A percentile compares a stretch with the other conserved stretches of the same genome.
Evolutionary conservation across 2,329 filamentous ascomycete species (phyloP).

Genomic region (Grosmannia serpens): DNA sequence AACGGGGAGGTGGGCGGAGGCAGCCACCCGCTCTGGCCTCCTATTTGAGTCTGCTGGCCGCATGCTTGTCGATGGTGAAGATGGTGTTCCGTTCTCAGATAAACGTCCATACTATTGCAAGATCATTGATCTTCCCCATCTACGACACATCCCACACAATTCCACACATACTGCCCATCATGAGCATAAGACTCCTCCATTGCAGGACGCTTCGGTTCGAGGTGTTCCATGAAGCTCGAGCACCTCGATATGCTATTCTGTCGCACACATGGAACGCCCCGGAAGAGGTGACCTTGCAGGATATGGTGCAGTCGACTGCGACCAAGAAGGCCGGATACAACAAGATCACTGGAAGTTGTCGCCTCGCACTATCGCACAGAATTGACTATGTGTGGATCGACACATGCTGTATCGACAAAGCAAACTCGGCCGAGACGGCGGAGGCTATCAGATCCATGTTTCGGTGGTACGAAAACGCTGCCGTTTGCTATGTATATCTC

Average conservation of each 20-base stretch:
- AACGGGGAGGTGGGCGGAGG: too few species aligned
- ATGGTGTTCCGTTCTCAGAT: too few species aligned
- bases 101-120: not conserved
- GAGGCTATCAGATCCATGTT: constrained; percentile 8
- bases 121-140: not conserved
- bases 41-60: not conserved
- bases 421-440: constrained; percentile 10
- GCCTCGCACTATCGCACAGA: not conserved
- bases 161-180: not conserved
- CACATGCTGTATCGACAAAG: constrained; percentile 14
- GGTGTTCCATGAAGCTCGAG: constrained; percentile 5
- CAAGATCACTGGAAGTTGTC: constrained; percentile 1
- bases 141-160: too few species aligned
- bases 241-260: not conserved
- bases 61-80: not conserved
- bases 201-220: constrained; percentile 7
- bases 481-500: not conserved
- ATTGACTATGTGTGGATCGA: constrained; percentile 10
- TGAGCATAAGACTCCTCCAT: constrained; percentile 12
- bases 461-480: not conserved
- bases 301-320: not conserved
- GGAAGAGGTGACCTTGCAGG: not conserved
- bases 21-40: too few species aligned
- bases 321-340: not conserved
- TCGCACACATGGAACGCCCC: not conserved